Evolutionary conservation across 1,139 yeast genomes (phyloP).

Genomic region (Sugiyamaella novakii): DNA sequence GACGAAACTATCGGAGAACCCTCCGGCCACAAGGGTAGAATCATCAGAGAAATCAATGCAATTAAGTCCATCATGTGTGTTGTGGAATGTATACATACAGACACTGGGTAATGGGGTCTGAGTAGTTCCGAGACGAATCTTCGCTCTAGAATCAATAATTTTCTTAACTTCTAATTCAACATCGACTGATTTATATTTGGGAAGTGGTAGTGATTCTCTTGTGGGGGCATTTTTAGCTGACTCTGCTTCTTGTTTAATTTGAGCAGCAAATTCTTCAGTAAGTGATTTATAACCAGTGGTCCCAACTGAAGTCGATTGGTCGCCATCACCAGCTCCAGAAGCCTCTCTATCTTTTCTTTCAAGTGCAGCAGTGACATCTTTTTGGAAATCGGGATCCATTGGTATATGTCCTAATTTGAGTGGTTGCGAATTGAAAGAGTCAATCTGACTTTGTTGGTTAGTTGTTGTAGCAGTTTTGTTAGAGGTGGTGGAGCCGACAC

Average conservation of each 20-base stretch:
- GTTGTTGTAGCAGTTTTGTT: not conserved
- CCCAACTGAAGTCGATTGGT: slow-evolving; percentile 20
- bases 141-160: slow-evolving; percentile 79
- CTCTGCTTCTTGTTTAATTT: slow-evolving; percentile 47
- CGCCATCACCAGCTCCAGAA: slow-evolving; percentile 15
- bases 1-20: slow-evolving; percentile 88
- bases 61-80: slow-evolving; percentile 85
- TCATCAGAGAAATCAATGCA: slow-evolving; percentile 85
- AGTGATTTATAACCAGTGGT: slow-evolving; percentile 44
- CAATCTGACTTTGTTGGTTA: slow-evolving; percentile 40
- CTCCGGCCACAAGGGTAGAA: slow-evolving; percentile 85
- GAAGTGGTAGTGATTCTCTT: slow-evolving; percentile 77
- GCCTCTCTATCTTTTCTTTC: slow-evolving; percentile 68
- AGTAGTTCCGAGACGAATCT: slow-evolving; percentile 61
- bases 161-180: slow-evolving; percentile 74
- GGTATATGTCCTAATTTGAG: slow-evolving; percentile 85
- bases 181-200: slow-evolving; percentile 77
- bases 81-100: slow-evolving; percentile 98
- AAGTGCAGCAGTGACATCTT: slow-evolving; percentile 82
- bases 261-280: slow-evolving; percentile 51
- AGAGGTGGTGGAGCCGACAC: slow-evolving; percentile 45
- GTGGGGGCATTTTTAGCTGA: slow-evolving; percentile 62
- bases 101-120: slow-evolving; percentile 91
- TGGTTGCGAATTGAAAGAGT: slow-evolving; percentile 66
- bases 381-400: slow-evolving; percentile 77